Evolutionary conservation across 495 filamentous ascomycete species (phyloP), one percentile per base, ranked within the genome.

Genomic region (Penicillium longicatenatum): DNA sequence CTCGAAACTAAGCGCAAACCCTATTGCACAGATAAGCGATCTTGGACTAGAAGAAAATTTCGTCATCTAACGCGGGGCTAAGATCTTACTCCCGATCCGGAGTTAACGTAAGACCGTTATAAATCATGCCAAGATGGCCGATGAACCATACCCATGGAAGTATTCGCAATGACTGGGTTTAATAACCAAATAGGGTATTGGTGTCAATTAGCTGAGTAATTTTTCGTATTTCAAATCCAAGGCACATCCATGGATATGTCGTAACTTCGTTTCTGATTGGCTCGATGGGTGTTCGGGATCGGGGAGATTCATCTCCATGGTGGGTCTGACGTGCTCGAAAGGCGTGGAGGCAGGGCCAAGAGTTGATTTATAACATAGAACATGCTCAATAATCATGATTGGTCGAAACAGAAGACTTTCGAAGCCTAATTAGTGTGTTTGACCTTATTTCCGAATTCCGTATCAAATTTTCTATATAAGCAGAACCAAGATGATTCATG

Each of bases 251-350:
- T 26, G 26, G 26, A 4, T 4, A 6, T 5, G 26, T 6, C 7
- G 26, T 26, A 26, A 6, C 26, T 26, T 17, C 3, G 5, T 10
- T 17, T 17, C 14, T 17, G 17, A 48, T 48, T 48, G 49, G 49
- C 19, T 20, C 16, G 11, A 19, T 35, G 12, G 17, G 9, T 24
- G 3, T 10, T 51, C 49, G 49, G 49, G 30, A 19, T 51, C 49
- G 49, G 49, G 49, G n/a, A 14, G 22, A 39, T 51, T 39, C 19
- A 12, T n/a, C 3, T 21, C 31, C 8, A 20, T 14, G 20, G 45
- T 48, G 49, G 30, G n/a, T 37, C 33, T 51, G 49, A 51, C 49
- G 49, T 51, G 49, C 49, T 51, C 19, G 49, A 37, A 33, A 50
- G 24, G 24, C 24, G 46, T 24, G 12, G 14, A 12, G 16, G n/a